Percentiles rank a stretch among this genome's conserved stretches.
Evolutionary conservation across 2,329 filamentous ascomycete genomes (phyloP).

Genomic region (Trichophyton benhamiae): DNA sequence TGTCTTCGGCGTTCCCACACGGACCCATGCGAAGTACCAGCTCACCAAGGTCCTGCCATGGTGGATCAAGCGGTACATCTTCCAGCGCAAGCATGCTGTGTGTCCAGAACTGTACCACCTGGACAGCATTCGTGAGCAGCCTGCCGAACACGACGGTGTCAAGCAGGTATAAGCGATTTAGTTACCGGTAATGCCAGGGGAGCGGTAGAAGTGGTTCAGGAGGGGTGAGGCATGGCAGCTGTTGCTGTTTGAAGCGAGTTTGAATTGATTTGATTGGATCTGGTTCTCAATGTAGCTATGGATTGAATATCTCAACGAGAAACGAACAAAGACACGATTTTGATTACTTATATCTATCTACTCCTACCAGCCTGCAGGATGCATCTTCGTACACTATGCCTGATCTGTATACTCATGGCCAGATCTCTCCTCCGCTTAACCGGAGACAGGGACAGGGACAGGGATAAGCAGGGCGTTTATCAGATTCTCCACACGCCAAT

Average conservation of each 20-base stretch:
- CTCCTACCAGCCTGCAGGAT: background rate
- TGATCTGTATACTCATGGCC: background rate
- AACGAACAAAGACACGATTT: background rate
- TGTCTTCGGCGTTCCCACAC: slow-evolving; percentile 47
- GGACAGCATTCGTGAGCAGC: background rate
- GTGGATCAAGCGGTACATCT: slow-evolving; percentile 47
- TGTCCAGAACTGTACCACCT: slow-evolving; percentile 38
- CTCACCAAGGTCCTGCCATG: slow-evolving; percentile 45
- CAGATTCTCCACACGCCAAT: background rate
- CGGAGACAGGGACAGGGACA: background rate
- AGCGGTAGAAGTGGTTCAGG: background rate
- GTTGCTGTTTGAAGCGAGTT: too few species aligned
- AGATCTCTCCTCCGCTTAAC: too few species aligned
- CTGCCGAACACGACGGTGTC: background rate
- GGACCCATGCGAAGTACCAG: slow-evolving; percentile 48
- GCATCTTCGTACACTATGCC: background rate
- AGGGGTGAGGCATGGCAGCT: background rate
- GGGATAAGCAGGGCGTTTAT: background rate
- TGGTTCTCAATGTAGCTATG: too few species aligned
- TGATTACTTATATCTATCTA: background rate
- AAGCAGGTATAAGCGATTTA: background rate
- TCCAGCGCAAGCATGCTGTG: slow-evolving; percentile 37
- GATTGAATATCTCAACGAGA: too few species aligned
- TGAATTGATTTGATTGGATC: background rate
- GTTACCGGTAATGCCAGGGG: background rate